Evolutionary conservation across 495 filamentous ascomycete species (phyloP), one percentile per base, ranked within the genome.

Genomic region (Annulohypoxylon bovei): DNA sequence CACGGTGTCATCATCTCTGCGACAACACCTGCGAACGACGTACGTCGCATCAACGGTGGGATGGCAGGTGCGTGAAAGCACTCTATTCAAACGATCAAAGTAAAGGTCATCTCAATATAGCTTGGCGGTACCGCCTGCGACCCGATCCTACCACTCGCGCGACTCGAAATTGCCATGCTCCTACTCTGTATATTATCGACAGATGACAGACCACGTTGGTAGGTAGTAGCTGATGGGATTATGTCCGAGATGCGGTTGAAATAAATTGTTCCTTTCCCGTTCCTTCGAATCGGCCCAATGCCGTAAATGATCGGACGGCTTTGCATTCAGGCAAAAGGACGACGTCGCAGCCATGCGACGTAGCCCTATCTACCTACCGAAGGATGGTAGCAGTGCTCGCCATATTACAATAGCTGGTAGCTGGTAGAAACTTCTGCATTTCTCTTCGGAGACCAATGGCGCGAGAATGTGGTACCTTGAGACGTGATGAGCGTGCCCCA

Each of bases 251-350:
- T 35, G 53, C 47, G 20, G 30, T 39, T 65, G 60, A 64, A 65
- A 39, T 59, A 47, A 47, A 55, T 22, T 32, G 14, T 37, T 11
- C 8, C n/a, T 7, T 61, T 22, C 23, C 33, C 23, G 39, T 56
- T 39, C 58, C 59, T 42, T 59, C 46, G 35, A 53, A 50, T 27
- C 28, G 53, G 32, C 69, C 69, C 33, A 62, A 67, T 58, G 12
- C 22, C 63, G 69, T 59, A 72, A 72, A 55, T 49, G 69, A 72
- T 72, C 63, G 58, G 63, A 39, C 53, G 30, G 9, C 12, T 25
- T 54, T 32, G 35, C 58, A 67, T 72, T 72, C 59, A 72, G 69
- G 58, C 69, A 64, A 64, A 67, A 67, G 2, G 30, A 50, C 54
- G 14, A 56, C 23, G 69, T 72, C 27, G 59, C 53, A 72, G 2